A percentile compares a stretch with the other conserved stretches of the same genome.
phyloP scores from a whole-genome alignment of 2,329 filamentous ascomycete species.

The Verticillium tricorpus region DNA sequence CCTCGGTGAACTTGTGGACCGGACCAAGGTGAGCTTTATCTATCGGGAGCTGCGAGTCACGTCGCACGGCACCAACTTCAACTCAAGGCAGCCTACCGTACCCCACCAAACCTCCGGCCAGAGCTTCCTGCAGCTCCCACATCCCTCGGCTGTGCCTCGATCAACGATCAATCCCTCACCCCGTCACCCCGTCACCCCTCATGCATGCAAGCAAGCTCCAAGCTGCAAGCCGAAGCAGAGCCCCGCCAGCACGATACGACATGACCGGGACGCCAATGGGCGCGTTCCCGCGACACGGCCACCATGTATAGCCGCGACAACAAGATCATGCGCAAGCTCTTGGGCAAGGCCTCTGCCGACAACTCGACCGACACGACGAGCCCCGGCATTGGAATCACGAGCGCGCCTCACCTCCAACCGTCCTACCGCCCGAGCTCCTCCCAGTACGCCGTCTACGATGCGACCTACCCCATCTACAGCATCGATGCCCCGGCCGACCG shows the following conservation, averaged over 20 bases:
- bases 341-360: slow-evolving; percentile 48
- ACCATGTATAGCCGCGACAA: slow-evolving; percentile 49
- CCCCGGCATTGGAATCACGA: slow-evolving; percentile 37
- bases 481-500: slow-evolving; percentile 56
- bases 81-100: background rate
- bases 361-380: slow-evolving; percentile 39
- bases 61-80: background rate
- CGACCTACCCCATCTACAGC: slow-evolving; percentile 49
- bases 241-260: background rate
- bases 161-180: background rate
- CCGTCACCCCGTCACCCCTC: background rate
- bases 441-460: slow-evolving; percentile 50
- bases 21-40: background rate
- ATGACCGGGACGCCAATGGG: slow-evolving; percentile 22
- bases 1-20: background rate
- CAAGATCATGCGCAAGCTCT: slow-evolving; percentile 57
- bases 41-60: background rate
- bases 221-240: background rate
- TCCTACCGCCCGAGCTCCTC: slow-evolving; percentile 49
- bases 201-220: background rate
- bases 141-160: background rate
- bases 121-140: background rate
- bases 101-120: background rate
- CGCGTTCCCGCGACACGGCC: slow-evolving; percentile 21
- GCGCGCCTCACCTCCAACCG: slow-evolving; percentile 32